Conservation (phyloP, 1,284 basidiomycete genomes). For the Porodaedalea pini region DNA sequence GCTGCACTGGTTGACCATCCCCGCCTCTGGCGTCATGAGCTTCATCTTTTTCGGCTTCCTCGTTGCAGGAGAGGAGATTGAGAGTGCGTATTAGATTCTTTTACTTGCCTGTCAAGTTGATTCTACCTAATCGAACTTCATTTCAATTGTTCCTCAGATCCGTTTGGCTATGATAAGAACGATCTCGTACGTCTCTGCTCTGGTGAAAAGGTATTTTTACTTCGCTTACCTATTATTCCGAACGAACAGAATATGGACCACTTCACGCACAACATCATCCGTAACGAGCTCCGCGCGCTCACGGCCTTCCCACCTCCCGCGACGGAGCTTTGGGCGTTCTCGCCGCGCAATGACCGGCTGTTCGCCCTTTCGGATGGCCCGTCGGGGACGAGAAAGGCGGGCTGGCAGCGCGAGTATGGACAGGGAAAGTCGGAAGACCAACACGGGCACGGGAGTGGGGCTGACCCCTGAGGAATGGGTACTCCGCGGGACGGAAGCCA, state of each 20-base stretch:
- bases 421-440: background rate
- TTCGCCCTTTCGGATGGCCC: constrained; percentile 35
- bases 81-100: constrained; percentile 43
- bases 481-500: constrained; percentile 40
- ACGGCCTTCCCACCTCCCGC: constrained; percentile 55
- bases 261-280: constrained; percentile 63
- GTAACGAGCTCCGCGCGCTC: constrained; percentile 56
- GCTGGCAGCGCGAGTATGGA: background rate
- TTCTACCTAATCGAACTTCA: background rate
- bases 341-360: constrained; percentile 53
- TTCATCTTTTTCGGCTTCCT: constrained; percentile 71
- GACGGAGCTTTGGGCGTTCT: constrained; percentile 55
- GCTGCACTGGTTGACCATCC: constrained; percentile 65
- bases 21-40: constrained; percentile 47
- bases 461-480: constrained; percentile 55
- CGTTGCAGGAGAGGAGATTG: constrained; percentile 67
- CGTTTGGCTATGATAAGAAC: constrained; percentile 67
- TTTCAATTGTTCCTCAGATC: constrained; percentile 37
- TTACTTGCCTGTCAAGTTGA: background rate
- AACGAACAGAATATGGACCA: constrained; percentile 53
- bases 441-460: constrained; percentile 34
- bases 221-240: constrained; percentile 5
- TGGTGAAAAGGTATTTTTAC: background rate
- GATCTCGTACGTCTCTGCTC: constrained; percentile 47
- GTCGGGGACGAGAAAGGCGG: background rate